Conservation (phyloP, 345 rosid species). For the Microthlaspi erraticum region DNA sequence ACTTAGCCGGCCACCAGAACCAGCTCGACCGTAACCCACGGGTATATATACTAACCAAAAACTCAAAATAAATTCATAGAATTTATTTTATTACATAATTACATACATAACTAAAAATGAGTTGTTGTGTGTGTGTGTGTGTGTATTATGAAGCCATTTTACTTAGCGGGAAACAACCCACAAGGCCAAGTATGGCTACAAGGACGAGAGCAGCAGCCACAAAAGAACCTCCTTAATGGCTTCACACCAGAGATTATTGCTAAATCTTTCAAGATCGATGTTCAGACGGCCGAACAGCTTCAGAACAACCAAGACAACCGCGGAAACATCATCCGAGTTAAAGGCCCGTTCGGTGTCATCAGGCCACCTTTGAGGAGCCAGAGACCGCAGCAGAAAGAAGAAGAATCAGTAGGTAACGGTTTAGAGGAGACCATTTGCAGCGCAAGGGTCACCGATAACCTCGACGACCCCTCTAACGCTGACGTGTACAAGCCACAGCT, state of each 20-base stretch:
- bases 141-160: slow-evolving; percentile 53
- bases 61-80: not conserved
- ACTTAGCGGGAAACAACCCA: slow-evolving; percentile 68
- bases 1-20: slow-evolving; percentile 52
- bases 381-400: slow-evolving; percentile 25
- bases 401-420: slow-evolving; percentile 45
- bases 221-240: slow-evolving; percentile 51
- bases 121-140: not conserved
- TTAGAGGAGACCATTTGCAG: slow-evolving; percentile 67
- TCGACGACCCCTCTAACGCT: slow-evolving; percentile 54
- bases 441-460: slow-evolving; percentile 48
- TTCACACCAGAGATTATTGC: slow-evolving; percentile 51
- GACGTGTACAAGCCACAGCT: slow-evolving; percentile 64
- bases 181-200: slow-evolving; percentile 43
- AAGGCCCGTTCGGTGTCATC: slow-evolving; percentile 46
- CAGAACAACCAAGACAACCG: slow-evolving; percentile 51
- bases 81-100: not conserved
- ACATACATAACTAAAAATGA: not conserved
- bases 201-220: slow-evolving; percentile 35
- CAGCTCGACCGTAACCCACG: slow-evolving; percentile 67
- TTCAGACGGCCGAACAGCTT: slow-evolving; percentile 48
- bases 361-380: slow-evolving; percentile 50
- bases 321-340: slow-evolving; percentile 61
- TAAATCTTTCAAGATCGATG: slow-evolving; percentile 53
- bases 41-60: slow-evolving; percentile 45